Evolutionary conservation across 192 early-diverging fungal species (phyloP).

Genomic region (Bifiguratus adelaidae): DNA sequence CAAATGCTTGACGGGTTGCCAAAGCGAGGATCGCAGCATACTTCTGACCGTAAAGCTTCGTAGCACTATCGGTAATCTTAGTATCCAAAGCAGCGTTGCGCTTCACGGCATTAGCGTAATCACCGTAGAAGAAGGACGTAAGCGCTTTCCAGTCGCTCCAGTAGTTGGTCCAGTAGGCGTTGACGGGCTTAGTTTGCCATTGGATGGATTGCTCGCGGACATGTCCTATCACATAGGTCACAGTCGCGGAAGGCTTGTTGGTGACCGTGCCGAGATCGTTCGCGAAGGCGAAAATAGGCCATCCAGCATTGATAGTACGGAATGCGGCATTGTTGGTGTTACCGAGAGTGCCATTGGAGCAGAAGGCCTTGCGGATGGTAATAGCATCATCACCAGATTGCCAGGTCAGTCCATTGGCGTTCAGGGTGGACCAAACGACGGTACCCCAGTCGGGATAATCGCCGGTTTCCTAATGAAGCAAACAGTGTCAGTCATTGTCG

Average conservation of each 20-base stretch:
- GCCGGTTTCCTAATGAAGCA: too few relatives aligned
- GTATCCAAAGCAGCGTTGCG: neutral
- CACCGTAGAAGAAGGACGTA: neutral
- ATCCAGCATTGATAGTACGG: neutral
- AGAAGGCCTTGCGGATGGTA: neutral
- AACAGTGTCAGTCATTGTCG: too few relatives aligned
- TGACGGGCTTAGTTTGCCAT: neutral
- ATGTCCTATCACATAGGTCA: constrained; percentile 1
- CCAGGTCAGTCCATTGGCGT: neutral
- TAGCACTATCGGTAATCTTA: neutral
- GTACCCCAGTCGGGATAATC: constrained; percentile 3
- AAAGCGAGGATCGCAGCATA: neutral
- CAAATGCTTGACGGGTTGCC: neutral
- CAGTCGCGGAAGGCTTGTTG: neutral
- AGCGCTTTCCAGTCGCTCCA: neutral
- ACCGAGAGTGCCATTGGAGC: neutral
- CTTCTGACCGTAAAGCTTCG: neutral
- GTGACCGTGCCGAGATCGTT: neutral
- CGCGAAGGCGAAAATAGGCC: constrained; percentile 1
- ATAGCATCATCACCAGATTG: constrained; percentile 1
- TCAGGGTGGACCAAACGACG: neutral
- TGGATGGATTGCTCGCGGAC: neutral
- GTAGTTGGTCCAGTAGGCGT: neutral
- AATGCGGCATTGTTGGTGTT: constrained; percentile 1
- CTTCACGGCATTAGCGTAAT: neutral